Evolutionary conservation across 129 eudicot genomes (phyloP).

Genomic region (Erigeron canadensis): DNA sequence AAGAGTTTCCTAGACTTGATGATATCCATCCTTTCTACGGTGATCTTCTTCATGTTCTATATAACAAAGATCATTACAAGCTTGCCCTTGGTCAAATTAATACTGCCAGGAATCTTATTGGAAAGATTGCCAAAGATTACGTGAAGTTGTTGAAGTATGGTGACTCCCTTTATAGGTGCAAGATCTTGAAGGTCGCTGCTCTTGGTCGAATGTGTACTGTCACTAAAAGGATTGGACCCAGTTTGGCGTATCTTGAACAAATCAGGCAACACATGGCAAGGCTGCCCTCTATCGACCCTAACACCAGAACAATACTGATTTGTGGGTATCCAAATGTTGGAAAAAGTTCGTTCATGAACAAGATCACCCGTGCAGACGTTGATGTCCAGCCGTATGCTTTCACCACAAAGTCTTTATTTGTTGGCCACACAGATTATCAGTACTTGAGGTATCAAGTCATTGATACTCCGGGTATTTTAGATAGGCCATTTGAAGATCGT

Average conservation of each 20-base stretch:
- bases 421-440: conserved; percentile 89
- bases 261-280: conserved; percentile 96
- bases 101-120: conserved; percentile 81
- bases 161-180: conserved; percentile 87
- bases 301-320: conserved; percentile 76
- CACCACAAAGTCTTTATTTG: conserved; percentile 92
- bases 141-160: conserved; percentile 86
- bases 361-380: conserved; percentile 90
- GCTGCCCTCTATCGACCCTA: conserved; percentile 90
- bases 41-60: conserved; percentile 85
- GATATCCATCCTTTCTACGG: conserved; percentile 94
- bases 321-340: conserved; percentile 99
- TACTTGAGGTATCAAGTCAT: conserved; percentile 90
- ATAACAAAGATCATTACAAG: conserved; percentile 92
- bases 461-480: conserved; percentile 92
- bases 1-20: conserved; percentile 87
- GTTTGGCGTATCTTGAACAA: conserved; percentile 92
- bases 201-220: conserved; percentile 97
- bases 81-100: conserved; percentile 95
- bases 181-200: conserved; percentile 88
- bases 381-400: conserved; percentile 98
- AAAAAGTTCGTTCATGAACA: conserved; percentile 90
- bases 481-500: conserved; percentile 91
- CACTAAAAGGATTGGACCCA: conserved; percentile 79
- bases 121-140: conserved; percentile 82